Evolutionary conservation across 169 alveolate genomes (phyloP).

Genomic region (Eimeria praecox): DNA sequence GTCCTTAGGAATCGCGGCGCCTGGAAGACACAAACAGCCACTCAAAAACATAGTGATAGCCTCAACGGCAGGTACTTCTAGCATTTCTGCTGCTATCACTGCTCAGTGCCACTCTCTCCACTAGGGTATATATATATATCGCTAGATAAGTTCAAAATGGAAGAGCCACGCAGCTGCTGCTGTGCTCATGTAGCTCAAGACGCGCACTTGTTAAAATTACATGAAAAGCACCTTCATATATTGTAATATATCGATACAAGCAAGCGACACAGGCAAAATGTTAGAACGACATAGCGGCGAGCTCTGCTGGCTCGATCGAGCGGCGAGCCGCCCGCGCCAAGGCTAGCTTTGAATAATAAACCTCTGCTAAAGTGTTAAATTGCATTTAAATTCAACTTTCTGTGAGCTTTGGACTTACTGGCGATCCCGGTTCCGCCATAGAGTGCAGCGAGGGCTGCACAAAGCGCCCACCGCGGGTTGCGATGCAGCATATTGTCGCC

Average conservation of each 20-base stretch:
- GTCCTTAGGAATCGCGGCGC: background rate
- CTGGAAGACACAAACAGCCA: constrained; percentile 1
- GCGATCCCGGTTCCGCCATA: constrained; percentile 17
- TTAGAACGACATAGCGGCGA: background rate
- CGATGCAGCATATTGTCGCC: constrained; percentile 76
- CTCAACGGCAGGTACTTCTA: no score
- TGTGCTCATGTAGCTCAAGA: background rate
- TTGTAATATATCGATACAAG: background rate
- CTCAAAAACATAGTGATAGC: no score
- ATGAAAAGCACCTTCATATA: background rate
- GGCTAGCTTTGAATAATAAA: background rate
- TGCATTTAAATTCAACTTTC: background rate
- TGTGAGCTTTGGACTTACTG: constrained; percentile 23
- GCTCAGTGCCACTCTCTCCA: background rate
- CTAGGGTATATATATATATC: no score
- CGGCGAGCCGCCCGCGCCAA: background rate
- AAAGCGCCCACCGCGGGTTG: constrained; percentile 69
- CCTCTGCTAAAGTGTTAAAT: background rate
- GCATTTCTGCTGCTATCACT: no score
- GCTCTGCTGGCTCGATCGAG: background rate
- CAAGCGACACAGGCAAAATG: background rate
- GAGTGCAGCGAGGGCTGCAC: constrained; percentile 71
- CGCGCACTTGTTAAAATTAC: background rate
- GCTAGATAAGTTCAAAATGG: no score
- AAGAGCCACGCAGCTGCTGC: background rate